Percentiles rank a stretch among this genome's conserved stretches.
Evolutionary conservation across 176 grass and related monocot genomes (phyloP).

Genomic region (Dendrocalamus sinicus): DNA sequence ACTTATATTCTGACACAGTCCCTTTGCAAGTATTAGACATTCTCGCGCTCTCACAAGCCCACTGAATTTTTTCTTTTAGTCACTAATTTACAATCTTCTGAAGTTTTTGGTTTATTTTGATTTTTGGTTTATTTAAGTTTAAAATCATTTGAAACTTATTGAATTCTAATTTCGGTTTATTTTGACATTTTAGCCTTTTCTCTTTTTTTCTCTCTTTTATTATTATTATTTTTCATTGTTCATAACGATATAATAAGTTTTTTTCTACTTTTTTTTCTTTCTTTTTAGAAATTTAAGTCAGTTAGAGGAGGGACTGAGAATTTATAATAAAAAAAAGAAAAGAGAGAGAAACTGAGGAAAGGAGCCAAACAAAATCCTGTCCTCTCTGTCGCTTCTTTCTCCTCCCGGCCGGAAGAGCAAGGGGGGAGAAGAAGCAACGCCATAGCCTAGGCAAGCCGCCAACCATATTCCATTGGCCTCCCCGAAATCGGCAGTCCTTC

Average conservation of each 20-base stretch:
- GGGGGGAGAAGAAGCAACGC: neutral
- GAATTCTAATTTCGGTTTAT: too few relatives aligned
- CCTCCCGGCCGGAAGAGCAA: constrained; percentile 10
- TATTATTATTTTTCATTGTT: too few relatives aligned
- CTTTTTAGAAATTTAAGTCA: too few relatives aligned
- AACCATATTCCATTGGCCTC: neutral
- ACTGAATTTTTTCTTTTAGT: neutral
- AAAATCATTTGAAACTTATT: too few relatives aligned
- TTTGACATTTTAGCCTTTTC: too few relatives aligned
- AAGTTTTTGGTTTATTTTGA: neutral
- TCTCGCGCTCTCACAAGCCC: neutral
- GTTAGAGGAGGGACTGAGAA: too few relatives aligned
- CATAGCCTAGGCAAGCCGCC: constrained; percentile 5
- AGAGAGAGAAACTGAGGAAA: neutral
- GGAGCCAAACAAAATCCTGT: constrained; percentile 26
- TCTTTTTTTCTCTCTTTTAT: too few relatives aligned
- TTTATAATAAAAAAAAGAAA: neutral
- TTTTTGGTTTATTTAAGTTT: too few relatives aligned
- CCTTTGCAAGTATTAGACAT: neutral
- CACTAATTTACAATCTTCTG: neutral
- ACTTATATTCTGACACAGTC: neutral
- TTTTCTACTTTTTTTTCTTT: too few relatives aligned
- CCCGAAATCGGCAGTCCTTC: constrained; percentile 39
- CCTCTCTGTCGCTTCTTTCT: neutral
- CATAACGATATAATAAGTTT: too few relatives aligned